Conservation (phyloP, 2,329 filamentous ascomycete species). For the Paecilomyces sp. region DNA sequence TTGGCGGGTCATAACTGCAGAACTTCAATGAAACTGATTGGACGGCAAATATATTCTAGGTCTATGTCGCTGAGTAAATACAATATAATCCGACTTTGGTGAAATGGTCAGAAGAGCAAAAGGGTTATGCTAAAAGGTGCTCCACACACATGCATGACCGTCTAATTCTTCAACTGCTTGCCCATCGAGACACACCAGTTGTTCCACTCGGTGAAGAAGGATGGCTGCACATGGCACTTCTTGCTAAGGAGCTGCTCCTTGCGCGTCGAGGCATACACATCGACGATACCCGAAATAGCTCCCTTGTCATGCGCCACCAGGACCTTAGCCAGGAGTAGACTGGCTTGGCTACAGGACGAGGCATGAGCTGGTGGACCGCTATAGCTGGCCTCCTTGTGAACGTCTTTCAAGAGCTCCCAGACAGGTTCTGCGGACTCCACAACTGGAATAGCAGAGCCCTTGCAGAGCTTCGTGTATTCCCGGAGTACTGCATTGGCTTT, state of each 20-base stretch:
- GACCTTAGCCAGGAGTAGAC: slow-evolving; percentile 37
- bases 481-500: slow-evolving; percentile 68
- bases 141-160: neutral
- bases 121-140: too few relatives aligned
- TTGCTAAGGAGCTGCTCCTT: slow-evolving; percentile 52
- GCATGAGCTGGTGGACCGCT: slow-evolving; percentile 61
- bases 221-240: slow-evolving; percentile 53
- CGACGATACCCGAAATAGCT: slow-evolving; percentile 49
- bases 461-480: slow-evolving; percentile 61
- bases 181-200: slow-evolving; percentile 58
- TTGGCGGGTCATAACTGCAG: too few relatives aligned
- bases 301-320: slow-evolving; percentile 41
- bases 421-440: slow-evolving; percentile 39
- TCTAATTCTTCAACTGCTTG: slow-evolving; percentile 32
- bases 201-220: slow-evolving; percentile 65
- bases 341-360: slow-evolving; percentile 61
- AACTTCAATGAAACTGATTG: too few relatives aligned
- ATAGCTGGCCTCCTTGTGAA: slow-evolving; percentile 59
- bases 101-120: too few relatives aligned
- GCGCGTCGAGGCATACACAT: slow-evolving; percentile 59
- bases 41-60: too few relatives aligned
- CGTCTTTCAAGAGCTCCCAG: slow-evolving; percentile 53
- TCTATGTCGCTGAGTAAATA: too few relatives aligned
- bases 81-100: too few relatives aligned
- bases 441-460: slow-evolving; percentile 39